These are phyloP conservation scores for Kitagawia praeruptora DNA, from an alignment of 129 eudicot genomes.

Conservation along the genomic window DNA sequence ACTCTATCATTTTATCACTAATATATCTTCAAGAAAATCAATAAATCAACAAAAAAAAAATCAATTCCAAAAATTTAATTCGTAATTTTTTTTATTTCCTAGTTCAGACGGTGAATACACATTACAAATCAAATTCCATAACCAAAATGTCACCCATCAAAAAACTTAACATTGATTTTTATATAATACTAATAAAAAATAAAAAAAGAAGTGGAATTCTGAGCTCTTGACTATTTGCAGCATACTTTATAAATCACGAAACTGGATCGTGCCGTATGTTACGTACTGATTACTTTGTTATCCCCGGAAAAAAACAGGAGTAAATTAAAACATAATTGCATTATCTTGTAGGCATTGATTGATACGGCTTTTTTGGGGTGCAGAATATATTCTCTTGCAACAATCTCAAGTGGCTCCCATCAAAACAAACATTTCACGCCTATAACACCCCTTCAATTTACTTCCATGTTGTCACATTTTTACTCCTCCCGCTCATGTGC, in stretches of 20 bases:
- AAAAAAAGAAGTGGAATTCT: too few relatives aligned
- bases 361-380: not conserved
- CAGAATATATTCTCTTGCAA: conserved; percentile 6
- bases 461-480: not conserved
- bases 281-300: not conserved
- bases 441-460: not conserved
- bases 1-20: too few relatives aligned
- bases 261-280: not conserved
- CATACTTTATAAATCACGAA: not conserved
- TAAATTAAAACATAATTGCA: not conserved
- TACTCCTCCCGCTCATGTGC: conserved; percentile 10
- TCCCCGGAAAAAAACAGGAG: not conserved
- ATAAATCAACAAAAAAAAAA: too few relatives aligned
- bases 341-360: not conserved
- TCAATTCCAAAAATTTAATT: too few relatives aligned
- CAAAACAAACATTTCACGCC: conserved; percentile 11
- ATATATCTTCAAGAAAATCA: too few relatives aligned
- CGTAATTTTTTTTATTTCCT: too few relatives aligned
- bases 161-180: too few relatives aligned
- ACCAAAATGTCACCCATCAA: too few relatives aligned
- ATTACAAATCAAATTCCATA: too few relatives aligned
- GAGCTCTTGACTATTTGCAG: too few relatives aligned
- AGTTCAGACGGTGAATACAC: too few relatives aligned
- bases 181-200: too few relatives aligned
- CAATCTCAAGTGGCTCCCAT: conserved; percentile 12